Percentiles rank a stretch among this genome's conserved stretches.
phyloP scores from a whole-genome alignment of 148 eudicot species.

The Dysphania ambrosioides region DNA sequence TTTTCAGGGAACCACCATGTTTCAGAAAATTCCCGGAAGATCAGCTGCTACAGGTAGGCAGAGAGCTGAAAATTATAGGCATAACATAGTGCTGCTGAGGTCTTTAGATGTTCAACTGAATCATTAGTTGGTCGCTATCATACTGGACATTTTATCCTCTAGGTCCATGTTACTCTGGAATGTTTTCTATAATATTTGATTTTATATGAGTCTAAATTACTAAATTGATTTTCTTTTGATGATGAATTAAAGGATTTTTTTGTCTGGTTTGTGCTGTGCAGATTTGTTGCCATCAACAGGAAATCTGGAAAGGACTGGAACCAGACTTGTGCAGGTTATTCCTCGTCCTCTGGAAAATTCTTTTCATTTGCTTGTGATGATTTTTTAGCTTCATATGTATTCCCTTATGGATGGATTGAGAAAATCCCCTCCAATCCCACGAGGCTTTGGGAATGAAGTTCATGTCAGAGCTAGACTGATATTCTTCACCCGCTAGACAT shows the following conservation, averaged over 20 bases:
- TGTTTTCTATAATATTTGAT: neutral
- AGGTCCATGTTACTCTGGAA: slow-evolving; percentile 5
- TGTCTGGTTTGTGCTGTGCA: slow-evolving; percentile 19
- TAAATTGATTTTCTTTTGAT: neutral
- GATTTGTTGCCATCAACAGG: slow-evolving; percentile 23
- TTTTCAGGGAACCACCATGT: slow-evolving; percentile 48
- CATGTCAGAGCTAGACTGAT: too few relatives aligned
- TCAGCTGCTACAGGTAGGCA: slow-evolving; percentile 20
- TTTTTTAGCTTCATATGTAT: neutral
- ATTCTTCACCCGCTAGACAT: too few relatives aligned
- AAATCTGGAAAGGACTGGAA: slow-evolving; percentile 15
- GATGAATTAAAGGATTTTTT: neutral
- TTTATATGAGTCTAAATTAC: neutral
- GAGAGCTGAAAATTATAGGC: neutral
- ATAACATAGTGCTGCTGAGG: neutral
- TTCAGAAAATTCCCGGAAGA: slow-evolving; percentile 36
- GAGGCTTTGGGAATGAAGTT: neutral
- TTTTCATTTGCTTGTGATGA: neutral
- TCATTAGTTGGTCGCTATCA: slow-evolving; percentile 8
- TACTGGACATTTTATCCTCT: slow-evolving; percentile 7
- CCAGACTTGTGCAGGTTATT: slow-evolving; percentile 27
- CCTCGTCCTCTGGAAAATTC: neutral
- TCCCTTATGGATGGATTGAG: neutral
- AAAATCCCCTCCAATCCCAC: neutral
- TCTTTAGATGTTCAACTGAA: slow-evolving; percentile 1